A percentile compares a stretch with the other conserved stretches of the same genome.
Evolutionary conservation across 106 monocot genomes (phyloP).

Genomic region (Allium fistulosum): DNA sequence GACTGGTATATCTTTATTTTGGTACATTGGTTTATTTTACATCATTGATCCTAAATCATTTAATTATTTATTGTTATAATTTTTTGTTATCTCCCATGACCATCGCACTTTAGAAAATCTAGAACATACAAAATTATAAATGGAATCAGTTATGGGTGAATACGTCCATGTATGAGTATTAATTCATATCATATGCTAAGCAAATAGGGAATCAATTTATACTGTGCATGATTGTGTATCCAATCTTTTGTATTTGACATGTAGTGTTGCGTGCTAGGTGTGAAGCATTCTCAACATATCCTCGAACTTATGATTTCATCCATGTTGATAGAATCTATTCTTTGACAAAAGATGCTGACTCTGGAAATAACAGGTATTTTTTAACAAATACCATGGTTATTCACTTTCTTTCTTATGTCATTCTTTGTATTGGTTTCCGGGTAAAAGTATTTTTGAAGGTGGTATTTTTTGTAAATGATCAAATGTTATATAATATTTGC

Average conservation of each 20-base stretch:
- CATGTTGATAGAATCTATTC: constrained; percentile 67
- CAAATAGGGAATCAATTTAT: no score
- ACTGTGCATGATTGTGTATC: no score
- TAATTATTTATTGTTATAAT: background rate
- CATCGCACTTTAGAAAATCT: no score
- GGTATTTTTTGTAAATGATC: no score
- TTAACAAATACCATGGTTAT: background rate
- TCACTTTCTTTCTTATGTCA: background rate
- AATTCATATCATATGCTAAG: no score
- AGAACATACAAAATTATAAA: no score
- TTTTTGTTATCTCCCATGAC: no score
- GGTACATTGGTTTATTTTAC: no score
- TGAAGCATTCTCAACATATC: constrained; percentile 96
- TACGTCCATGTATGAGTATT: no score
- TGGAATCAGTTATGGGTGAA: no score
- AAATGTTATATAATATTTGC: background rate
- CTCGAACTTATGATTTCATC: constrained; percentile 90
- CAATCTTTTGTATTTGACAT: no score
- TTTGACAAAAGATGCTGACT: constrained; percentile 41
- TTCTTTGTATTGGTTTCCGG: background rate
- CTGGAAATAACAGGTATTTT: constrained; percentile 58
- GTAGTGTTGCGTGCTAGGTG: constrained; percentile 39
- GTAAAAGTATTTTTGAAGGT: no score
- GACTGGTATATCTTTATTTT: constrained; percentile 50
- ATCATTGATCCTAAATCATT: background rate